Evolutionary conservation across 441 rosid genomes (phyloP), one percentile per base, ranked within the genome.

Genomic region (Eutrema salsugineum): DNA sequence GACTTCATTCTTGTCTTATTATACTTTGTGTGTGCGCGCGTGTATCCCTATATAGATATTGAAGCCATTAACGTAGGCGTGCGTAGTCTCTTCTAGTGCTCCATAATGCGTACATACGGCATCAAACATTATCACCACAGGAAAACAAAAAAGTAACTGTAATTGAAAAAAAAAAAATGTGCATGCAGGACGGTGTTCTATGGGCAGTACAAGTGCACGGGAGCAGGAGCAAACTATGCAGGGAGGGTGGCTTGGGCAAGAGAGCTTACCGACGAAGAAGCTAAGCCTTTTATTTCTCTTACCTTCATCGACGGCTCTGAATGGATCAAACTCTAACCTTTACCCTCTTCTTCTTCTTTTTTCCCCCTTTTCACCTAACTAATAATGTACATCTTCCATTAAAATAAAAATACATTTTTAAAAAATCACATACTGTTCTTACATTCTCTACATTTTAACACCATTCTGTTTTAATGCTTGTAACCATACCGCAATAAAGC

Each of bases 181-280:
- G 62, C 2, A 43, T 50, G 82, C 93, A 92, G 98, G 98, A 95
- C 99, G 11, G 99, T 95, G 68, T 95, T 84, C 73, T 95, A 92
- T 77, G 99, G 99, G 53, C 97, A 95, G 53, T 92, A 95, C 80
- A 95, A 92, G 73, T 95, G 98, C 84, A 91, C 81, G 0, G 99
- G 98, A 35, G 79, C 87, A 53, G 99, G 99, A 76, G 93, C 99
- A 14, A 80, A 74, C 77, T 92, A 83, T 78, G 94, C 87, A n/a
- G 98, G 96, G 60, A 87, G 99, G 65, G 99, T 94, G 7, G 73
- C 98, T 1, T 94, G 99, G 99, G 88, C 91, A 0, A 92, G 96
- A 77, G 98, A 92, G 76, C 94, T 94, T 50, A 88, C 86, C 0
- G 90, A 90, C n/a, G 84, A 85, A 53, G 98, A 94, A 83, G 98